A percentile compares a stretch with the other conserved stretches of the same genome.
phyloP scores from a whole-genome alignment of 2,329 filamentous ascomycete species.

The Botrytis galanthina region DNA sequence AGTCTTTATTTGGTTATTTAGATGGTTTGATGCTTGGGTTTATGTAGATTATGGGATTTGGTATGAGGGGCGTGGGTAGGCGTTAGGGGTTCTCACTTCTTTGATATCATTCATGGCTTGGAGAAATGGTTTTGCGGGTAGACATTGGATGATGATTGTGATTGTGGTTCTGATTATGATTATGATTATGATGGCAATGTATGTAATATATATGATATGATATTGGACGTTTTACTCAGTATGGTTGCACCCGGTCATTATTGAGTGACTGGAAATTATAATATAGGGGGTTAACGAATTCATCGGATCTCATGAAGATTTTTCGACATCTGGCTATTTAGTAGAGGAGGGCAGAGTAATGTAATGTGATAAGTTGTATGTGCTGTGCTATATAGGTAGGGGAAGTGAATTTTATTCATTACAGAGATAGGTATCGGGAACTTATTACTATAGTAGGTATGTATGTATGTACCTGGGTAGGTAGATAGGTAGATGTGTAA shows the following conservation, averaged over 20 bases:
- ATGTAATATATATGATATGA: background rate
- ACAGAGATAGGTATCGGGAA: too few species aligned
- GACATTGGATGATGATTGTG: background rate
- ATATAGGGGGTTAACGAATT: too few species aligned
- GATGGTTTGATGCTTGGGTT: background rate
- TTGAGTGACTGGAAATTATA: background rate
- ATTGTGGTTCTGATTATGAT: background rate
- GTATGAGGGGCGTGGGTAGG: background rate
- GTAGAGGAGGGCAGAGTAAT: too few species aligned
- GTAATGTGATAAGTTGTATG: too few species aligned
- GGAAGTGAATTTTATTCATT: too few species aligned
- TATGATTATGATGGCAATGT: background rate
- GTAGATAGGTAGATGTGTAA: too few species aligned
- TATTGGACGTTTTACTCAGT: background rate
- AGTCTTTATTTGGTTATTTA: constrained; percentile 59
- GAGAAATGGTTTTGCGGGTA: background rate
- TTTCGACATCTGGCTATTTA: too few species aligned
- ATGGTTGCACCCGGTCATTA: background rate
- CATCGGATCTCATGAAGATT: background rate
- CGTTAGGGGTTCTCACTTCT: background rate
- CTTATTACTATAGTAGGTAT: too few species aligned
- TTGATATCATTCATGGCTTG: constrained; percentile 2
- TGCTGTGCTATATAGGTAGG: too few species aligned
- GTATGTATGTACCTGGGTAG: too few species aligned
- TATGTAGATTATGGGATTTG: background rate